phyloP scores from a whole-genome alignment of 176 grass and related monocot species.

The Triticum turgidum region DNA sequence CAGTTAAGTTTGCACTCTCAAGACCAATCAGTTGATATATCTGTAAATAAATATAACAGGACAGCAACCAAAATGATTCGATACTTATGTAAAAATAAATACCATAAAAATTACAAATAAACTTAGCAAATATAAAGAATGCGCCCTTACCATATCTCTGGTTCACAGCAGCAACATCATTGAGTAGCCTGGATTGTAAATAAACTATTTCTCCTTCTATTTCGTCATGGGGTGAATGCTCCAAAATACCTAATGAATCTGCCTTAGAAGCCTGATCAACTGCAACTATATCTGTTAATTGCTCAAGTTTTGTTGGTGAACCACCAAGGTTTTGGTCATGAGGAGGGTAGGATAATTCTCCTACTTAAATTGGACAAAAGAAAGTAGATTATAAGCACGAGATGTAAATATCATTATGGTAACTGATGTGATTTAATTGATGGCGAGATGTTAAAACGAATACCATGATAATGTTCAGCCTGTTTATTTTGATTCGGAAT shows the following conservation, averaged over 20 bases:
- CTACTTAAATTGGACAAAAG: constrained; percentile 25
- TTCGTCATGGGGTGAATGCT: constrained; percentile 81
- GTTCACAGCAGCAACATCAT: constrained; percentile 53
- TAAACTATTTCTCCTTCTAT: constrained; percentile 90
- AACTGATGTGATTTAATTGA: background rate
- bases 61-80: background rate
- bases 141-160: constrained; percentile 62
- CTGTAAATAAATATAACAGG: background rate
- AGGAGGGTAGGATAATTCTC: constrained; percentile 2
- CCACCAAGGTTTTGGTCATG: background rate
- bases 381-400: constrained; percentile 2
- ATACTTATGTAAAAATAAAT: background rate
- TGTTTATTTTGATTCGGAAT: constrained; percentile 34
- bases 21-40: background rate
- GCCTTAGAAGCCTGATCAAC: constrained; percentile 52
- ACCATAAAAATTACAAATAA: background rate
- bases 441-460: background rate
- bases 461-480: constrained; percentile 51
- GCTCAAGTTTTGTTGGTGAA: constrained; percentile 22
- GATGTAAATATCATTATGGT: constrained; percentile 1
- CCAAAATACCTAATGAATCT: constrained; percentile 59
- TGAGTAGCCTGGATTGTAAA: constrained; percentile 76
- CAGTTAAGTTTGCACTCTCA: constrained; percentile 1
- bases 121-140: constrained; percentile 1
- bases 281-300: constrained; percentile 34